Evolutionary conservation across 768 basidiomycete species (phyloP), one percentile per base, ranked within the genome.

Genomic region (Mycena venus): DNA sequence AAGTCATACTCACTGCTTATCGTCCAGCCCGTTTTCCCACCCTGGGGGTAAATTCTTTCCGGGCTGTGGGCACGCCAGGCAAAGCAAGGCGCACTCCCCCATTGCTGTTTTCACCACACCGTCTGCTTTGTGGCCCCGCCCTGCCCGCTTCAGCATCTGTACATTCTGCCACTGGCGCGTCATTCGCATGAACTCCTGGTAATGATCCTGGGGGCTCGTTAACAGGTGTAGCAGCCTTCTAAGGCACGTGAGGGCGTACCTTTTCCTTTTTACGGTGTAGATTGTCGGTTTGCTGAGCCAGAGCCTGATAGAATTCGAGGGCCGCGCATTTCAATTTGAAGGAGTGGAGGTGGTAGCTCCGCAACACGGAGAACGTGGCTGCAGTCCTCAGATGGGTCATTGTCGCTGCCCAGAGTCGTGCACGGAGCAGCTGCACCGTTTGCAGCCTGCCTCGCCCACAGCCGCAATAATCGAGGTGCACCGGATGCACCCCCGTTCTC

Each of bases 401-500:
- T 11, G 75, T 78, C 15, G 78, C 73, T 14, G 75, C 73, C 27
- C 36, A 78, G 38, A 63, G 61, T 3, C 69, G 31, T 8, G 23
- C 62, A 25, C 73, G 72, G 6, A 74, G 53, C 8, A 78, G 64
- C 31, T 78, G 77, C 2, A 63, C 19, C 4, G 47, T 47, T 2
- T 11, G 21, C 4, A 29, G 31, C 29, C 72, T 17, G 34, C 49
- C 40, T 25, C 29, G 31, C 10, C 59, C 56, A 17, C 68, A 70
- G 3, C 60, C 60, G 65, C 85, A 86, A 66, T 80, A 86, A 64
- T 81, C 75, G 0, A 86, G 38, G 6, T 36, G 66, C 4, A 86
- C 79, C 3, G 74, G 38, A 61, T 85, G 85, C 21, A 86, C 79
- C 0, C n/a, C 82, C 84, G 62, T 78, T 76, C 0, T 55, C 71